A percentile compares a stretch with the other conserved stretches of the same genome.
Conservation (phyloP, 2,329 filamentous ascomycete genomes). For the Aureobasidium pullulans region DNA sequence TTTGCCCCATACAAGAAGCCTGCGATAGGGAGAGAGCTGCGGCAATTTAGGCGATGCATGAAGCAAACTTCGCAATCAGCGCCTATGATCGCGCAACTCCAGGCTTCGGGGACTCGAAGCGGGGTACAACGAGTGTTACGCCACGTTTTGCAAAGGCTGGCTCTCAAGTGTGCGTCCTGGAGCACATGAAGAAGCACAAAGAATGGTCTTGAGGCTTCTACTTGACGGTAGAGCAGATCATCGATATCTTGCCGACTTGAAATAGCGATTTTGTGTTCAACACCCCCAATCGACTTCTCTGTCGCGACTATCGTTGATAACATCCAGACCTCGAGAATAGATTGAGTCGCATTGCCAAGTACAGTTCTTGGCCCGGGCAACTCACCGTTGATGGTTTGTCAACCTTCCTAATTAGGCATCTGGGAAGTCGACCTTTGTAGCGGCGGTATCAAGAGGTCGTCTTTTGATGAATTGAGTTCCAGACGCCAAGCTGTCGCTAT, state of each 20-base stretch:
- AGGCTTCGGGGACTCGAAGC: neutral
- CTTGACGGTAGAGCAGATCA: too few relatives aligned
- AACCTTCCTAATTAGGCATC: constrained; percentile 1
- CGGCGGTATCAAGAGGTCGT: neutral
- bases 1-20: neutral
- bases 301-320: too few relatives aligned
- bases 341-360: neutral
- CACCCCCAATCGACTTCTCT: too few relatives aligned
- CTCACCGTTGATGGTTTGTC: neutral
- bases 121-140: neutral
- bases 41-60: neutral
- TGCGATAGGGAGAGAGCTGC: neutral
- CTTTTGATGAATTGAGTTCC: neutral
- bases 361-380: neutral
- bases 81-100: neutral
- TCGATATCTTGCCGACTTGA: too few relatives aligned
- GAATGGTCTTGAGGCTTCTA: too few relatives aligned
- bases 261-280: too few relatives aligned
- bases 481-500: neutral
- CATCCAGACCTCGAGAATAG: neutral
- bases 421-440: neutral
- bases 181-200: too few relatives aligned
- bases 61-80: neutral
- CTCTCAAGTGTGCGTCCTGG: too few relatives aligned
- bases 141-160: too few relatives aligned